phyloP scores from a whole-genome alignment of 2,329 filamentous ascomycete genomes.

The Pestalotiopsis sp. region DNA sequence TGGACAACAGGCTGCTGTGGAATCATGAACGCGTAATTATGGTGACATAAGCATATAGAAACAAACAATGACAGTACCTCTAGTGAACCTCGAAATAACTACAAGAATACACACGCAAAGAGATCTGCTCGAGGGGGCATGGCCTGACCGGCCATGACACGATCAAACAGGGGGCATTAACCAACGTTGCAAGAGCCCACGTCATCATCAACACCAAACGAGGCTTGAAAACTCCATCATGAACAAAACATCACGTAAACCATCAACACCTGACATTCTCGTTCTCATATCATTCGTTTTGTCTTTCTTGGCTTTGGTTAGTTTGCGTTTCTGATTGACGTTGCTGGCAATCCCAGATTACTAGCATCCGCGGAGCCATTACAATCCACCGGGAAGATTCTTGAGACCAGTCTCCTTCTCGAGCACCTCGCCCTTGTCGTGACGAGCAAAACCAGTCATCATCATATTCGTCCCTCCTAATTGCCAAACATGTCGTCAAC shows the following conservation, averaged over 20 bases:
- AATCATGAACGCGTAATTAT: not conserved
- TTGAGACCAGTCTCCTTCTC: not conserved
- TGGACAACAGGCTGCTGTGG: not conserved
- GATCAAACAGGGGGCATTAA: not conserved
- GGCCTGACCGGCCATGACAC: not conserved
- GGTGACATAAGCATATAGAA: not conserved
- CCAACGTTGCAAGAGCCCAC: not conserved
- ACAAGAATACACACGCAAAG: slow-evolving; percentile 7
- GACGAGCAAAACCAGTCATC: not conserved
- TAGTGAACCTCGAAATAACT: slow-evolving; percentile 6
- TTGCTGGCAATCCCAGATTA: slow-evolving; percentile 7
- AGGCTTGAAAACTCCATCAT: not conserved
- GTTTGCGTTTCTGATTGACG: slow-evolving; percentile 10
- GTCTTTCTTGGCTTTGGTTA: not conserved
- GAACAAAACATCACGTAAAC: not conserved
- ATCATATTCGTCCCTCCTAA: slow-evolving; percentile 2
- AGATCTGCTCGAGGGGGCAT: not conserved
- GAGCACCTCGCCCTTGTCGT: not conserved
- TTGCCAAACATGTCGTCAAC: slow-evolving; percentile 12
- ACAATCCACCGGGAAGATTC: slow-evolving; percentile 11
- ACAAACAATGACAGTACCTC: not conserved
- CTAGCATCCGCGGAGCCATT: slow-evolving; percentile 9
- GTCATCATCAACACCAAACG: not conserved
- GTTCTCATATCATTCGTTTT: not conserved
- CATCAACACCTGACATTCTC: not conserved